A percentile compares a stretch with the other conserved stretches of the same genome.
Evolutionary conservation across 352 stramenopile genomes (phyloP).

Genomic region (Pythium periplocum): DNA sequence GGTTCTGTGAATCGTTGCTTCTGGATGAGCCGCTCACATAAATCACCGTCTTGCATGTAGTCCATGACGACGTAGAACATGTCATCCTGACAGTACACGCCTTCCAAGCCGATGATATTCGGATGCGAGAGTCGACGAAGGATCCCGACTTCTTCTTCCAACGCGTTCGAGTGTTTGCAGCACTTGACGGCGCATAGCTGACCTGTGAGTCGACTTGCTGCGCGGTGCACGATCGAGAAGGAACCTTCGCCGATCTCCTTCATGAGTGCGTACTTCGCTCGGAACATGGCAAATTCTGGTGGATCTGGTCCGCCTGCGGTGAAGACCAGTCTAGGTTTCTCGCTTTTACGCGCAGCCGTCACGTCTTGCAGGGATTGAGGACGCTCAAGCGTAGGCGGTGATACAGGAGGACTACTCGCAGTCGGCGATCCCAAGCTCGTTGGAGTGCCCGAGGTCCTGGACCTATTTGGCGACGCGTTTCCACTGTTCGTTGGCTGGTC

Average conservation of each 20-base stretch:
- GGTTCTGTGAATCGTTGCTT: conserved; percentile 49
- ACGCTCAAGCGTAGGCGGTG: too few relatives aligned
- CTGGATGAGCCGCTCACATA: conserved; percentile 72
- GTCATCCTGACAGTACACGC: conserved; percentile 59
- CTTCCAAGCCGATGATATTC: conserved; percentile 64
- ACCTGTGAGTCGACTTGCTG: conserved; percentile 58
- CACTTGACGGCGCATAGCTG: conserved; percentile 71
- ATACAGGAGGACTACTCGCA: too few relatives aligned
- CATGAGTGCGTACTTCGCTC: conserved; percentile 60
- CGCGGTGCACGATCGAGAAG: conserved; percentile 79
- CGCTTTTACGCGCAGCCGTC: too few relatives aligned
- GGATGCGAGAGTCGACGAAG: conserved; percentile 54
- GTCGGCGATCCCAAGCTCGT: too few relatives aligned
- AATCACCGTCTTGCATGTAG: conserved; percentile 67
- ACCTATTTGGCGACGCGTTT: not conserved
- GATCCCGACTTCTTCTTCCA: conserved; percentile 71
- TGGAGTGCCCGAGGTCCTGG: too few relatives aligned
- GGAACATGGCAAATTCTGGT: conserved; percentile 48
- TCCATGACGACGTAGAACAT: conserved; percentile 85
- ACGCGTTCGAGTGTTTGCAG: conserved; percentile 51
- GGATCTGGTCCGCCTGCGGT: conserved; percentile 19
- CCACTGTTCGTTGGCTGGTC: not conserved
- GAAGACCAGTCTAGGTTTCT: too few relatives aligned
- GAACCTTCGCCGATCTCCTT: conserved; percentile 81
- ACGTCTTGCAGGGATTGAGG: too few relatives aligned